Evolutionary conservation across 2,329 filamentous ascomycete genomes (phyloP), one percentile per base, ranked within the genome.

Genomic region (Botrytis byssoidea): DNA sequence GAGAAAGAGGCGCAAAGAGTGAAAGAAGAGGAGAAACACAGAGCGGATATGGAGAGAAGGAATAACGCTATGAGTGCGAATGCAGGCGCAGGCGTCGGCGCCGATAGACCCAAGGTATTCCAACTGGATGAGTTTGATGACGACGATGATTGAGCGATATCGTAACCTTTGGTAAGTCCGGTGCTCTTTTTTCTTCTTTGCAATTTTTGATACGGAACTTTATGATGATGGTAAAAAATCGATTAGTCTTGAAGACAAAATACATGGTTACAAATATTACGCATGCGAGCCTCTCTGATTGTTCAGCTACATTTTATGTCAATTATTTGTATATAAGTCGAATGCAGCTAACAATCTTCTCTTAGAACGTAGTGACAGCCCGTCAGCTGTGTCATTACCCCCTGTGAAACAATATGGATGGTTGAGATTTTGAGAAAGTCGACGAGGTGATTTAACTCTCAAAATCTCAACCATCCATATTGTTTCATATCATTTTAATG

Each of bases 161-260:
- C 7, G 3, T 40, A n/a, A 61, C 9, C 16, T 51, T n/a, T 61
- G 46, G 68, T 73, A 73, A 60, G 73, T 68, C 32, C 18, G 18
- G 40, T 7, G 14, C 14, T 40, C 9, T 40, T 48, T 46, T 42
- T 37, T 42, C n/a, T 46, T 40, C n/a, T 20, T n/a, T 73, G 35
- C 51, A 40, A 9, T 32, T 72, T 48, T 59, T 55, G 20, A 51
- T 25, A 35, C 20, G 44, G n/a, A 57, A 66, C 60, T 78, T 77
- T 79, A 82, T 92, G 90, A 92, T 92, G 91, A 93, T 88, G 86
- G 89, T 88, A 83, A 89, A 73, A 72, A 90, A 86, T 89, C 95
- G 95, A 98, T 98, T 97, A 98, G 95, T 98, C 95, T 97, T 97
- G 88, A 98, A 97, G 95, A 98, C 95, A 90, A 73, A 83, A 85